A percentile compares a stretch with the other conserved stretches of the same genome.
phyloP scores from a whole-genome alignment of 164 flowering plant genomes.

The Nelumbo lutea region DNA sequence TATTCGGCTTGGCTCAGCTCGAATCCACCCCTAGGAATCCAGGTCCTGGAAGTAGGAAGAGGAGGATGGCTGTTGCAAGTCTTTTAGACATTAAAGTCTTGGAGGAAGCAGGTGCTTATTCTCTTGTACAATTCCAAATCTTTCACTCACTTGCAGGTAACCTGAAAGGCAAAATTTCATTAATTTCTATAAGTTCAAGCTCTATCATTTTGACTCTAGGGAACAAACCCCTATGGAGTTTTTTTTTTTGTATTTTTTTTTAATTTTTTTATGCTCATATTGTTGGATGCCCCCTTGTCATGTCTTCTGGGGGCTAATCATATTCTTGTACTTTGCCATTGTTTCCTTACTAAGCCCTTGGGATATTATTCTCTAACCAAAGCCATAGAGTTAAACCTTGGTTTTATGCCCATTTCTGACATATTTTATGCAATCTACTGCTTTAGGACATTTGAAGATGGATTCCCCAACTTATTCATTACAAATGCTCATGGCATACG shows the following conservation, averaged over 20 bases:
- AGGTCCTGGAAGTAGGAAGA: not conserved
- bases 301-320: too few species aligned
- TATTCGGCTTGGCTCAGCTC: too few species aligned
- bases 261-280: not conserved
- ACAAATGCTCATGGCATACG: slow-evolving; percentile 91
- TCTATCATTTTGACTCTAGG: not conserved
- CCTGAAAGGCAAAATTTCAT: not conserved
- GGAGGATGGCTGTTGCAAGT: not conserved
- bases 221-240: not conserved
- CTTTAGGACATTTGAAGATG: slow-evolving; percentile 86
- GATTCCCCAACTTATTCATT: slow-evolving; percentile 91
- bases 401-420: slow-evolving; percentile 8
- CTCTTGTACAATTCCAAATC: too few species aligned
- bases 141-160: not conserved
- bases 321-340: not conserved
- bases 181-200: not conserved
- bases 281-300: too few species aligned
- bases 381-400: not conserved
- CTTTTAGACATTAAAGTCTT: not conserved
- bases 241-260: not conserved
- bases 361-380: not conserved
- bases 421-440: slow-evolving; percentile 7
- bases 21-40: not conserved
- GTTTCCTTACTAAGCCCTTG: not conserved
- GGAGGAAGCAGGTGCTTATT: not conserved